Evolutionary conservation across 2,329 filamentous ascomycete species (phyloP), one percentile per base, ranked within the genome.

Genomic region (Gnomoniopsis smithogilvyi): DNA sequence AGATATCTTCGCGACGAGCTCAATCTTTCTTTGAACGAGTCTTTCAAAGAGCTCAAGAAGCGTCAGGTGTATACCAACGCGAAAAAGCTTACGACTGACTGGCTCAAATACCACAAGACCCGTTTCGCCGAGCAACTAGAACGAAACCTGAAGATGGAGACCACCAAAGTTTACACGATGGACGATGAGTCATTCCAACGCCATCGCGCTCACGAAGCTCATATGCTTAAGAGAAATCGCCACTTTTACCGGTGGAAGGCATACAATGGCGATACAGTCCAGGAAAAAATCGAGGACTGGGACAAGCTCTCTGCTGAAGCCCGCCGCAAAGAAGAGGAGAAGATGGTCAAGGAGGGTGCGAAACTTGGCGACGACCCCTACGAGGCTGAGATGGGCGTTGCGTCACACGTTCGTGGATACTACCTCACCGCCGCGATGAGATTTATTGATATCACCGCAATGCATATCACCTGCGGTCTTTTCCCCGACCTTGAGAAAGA

Each of bases 391-490:
- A 70, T 92, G 0, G 76, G 80, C 10, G 82, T 89, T 0, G 81
- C 89, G 0, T 79, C 85, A 0, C 84, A 85, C 3, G 79, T 90
- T 48, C 77, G 87, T 0, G 87, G 82, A 0, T 92, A 92, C 69
- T 92, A 92, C 67, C 78, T 83, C 50, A 81, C 88, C 4, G 88
- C 89, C 0, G 81, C 84, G 0, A 73, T 79, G 36, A 81, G 88
- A 1, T 89, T 91, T 65, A 78, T 85, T 0, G 88, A 92, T 57
- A 70, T 73, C 2, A 73, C 78, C 7, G 72, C 76, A 1, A 74
- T 82, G 24, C 74, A 78, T 51, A 70, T 83, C 56, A 74, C 78
- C 12, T 79, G 78, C 11, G 76, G 78, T 3, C 74, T 82, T 67
- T 74, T 83, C 6, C 80, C 80, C 0, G 68, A 72, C 3, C 74